Conservation (phyloP, 1,139 yeast species). For the Kodamaea plutei region DNA sequence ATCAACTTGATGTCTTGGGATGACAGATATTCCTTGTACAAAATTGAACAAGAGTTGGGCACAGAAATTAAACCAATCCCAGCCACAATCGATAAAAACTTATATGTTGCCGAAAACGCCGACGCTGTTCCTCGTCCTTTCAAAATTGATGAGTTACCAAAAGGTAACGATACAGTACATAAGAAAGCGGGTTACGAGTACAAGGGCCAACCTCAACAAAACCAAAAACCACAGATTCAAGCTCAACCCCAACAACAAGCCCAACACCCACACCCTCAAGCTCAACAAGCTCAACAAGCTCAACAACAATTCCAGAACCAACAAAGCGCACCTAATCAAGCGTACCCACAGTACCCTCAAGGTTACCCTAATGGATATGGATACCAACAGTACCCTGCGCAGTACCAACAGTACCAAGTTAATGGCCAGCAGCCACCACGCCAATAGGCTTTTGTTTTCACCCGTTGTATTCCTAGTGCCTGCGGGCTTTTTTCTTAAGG, state of each 20-base stretch:
- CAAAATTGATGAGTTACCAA: constrained; percentile 65
- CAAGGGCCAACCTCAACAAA: constrained; percentile 36
- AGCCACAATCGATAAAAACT: constrained; percentile 75
- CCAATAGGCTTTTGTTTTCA: not conserved
- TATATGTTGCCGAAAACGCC: constrained; percentile 82
- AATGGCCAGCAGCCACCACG: too few relatives aligned
- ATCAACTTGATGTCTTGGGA: constrained; percentile 96
- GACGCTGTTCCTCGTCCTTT: constrained; percentile 83
- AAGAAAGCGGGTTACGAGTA: constrained; percentile 42
- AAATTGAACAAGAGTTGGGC: constrained; percentile 95
- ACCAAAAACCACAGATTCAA: constrained; percentile 12
- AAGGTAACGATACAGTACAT: constrained; percentile 40
- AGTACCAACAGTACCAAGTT: constrained; percentile 12
- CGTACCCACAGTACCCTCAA: constrained; percentile 15
- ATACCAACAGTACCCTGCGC: constrained; percentile 16
- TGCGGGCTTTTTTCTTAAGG: not conserved
- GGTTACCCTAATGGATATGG: constrained; percentile 21
- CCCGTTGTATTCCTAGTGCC: not conserved
- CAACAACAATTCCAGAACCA: constrained; percentile 15
- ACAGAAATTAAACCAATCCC: constrained; percentile 98
- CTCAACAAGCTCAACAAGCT: constrained; percentile 7
- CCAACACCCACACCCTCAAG: constrained; percentile 13
- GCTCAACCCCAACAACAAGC: constrained; percentile 15
- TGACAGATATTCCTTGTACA: constrained; percentile 88
- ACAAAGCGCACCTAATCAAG: constrained; percentile 11